Base-by-base conservation (phyloP, 495 filamentous ascomycete genomes). In the Penicillium daleae region DNA sequence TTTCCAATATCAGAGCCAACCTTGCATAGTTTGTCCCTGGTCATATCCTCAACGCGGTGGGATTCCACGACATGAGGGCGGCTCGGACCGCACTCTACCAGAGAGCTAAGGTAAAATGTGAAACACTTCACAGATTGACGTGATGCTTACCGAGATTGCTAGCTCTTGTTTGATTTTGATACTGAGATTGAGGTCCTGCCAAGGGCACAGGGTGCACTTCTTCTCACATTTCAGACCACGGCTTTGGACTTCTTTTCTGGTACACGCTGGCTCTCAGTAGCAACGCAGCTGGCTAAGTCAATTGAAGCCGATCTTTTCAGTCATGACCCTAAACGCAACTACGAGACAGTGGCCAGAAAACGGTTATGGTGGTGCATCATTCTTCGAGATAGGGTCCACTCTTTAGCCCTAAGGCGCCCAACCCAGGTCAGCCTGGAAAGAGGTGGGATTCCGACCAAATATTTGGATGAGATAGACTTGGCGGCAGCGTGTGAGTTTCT, bases 171-270 rank as follows among this genome's bases (percentile, higher is more conserved):
- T n/a, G 37, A 40, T 40, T 40, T 40, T 17, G 37, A 40, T 40
- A 40, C 37, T 17, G 37, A 40, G 37, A n/a, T 40, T 3, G 37
- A 40, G 4, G 17, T 40, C 15, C 37, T 40, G 37, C 37, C 37
- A 17, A 40, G 37, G 15, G 37, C 37, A 40, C 37, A 40, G 37
- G 37, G 37, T n/a, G 37, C 37, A n/a, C 37, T 40, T 40, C 37
- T 40, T 6, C 37, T 40, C 37, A 40, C 37, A n/a, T 40, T 40
- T 40, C 37, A 40, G n/a, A 40, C 37, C 2, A 40, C 37, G 6
- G 37, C 37, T n/a, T 40, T 40, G 37, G 37, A 40, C 37, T 40
- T 40, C 37, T 40, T 40, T n/a, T 40, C 37, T n/a, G 37, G 37
- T 40, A 40, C 37, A 40, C 37, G 37, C 13, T 40, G 37, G 37